Evolutionary conservation across 1,284 basidiomycete species (phyloP).

Genomic region (Fomitopsis palustris): DNA sequence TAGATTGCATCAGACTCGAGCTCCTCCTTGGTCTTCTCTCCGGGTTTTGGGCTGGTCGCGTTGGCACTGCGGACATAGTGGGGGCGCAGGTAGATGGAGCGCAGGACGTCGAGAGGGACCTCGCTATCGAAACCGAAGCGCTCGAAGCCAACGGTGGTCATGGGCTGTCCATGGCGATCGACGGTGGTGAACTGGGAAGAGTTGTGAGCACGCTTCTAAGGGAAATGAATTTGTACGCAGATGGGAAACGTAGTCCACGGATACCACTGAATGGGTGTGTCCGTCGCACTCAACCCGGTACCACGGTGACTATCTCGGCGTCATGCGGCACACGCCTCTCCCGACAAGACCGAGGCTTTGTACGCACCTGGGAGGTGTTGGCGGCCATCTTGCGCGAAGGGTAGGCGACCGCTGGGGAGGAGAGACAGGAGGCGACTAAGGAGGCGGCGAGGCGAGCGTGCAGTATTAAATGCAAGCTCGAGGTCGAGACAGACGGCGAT

Average conservation of each 20-base stretch:
- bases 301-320: neutral
- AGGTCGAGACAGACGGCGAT: conserved; percentile 1
- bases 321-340: neutral
- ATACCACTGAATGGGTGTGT: neutral
- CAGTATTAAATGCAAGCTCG: neutral
- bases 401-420: neutral
- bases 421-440: neutral
- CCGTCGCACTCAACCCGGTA: neutral
- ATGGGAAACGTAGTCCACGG: neutral
- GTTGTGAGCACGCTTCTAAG: neutral
- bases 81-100: conserved; percentile 83
- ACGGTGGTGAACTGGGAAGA: conserved; percentile 50
- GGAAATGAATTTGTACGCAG: neutral
- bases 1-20: conserved; percentile 85
- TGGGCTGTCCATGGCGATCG: conserved; percentile 74
- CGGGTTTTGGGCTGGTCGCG: conserved; percentile 33
- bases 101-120: conserved; percentile 74
- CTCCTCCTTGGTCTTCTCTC: conserved; percentile 27
- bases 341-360: neutral
- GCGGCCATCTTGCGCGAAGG: neutral
- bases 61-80: conserved; percentile 60
- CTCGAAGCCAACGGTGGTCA: conserved; percentile 74
- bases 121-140: conserved; percentile 87
- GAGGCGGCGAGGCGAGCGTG: neutral
- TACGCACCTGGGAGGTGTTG: neutral